phyloP scores from a whole-genome alignment of 2,329 filamentous ascomycete species.

The Apiospora malaysiana region DNA sequence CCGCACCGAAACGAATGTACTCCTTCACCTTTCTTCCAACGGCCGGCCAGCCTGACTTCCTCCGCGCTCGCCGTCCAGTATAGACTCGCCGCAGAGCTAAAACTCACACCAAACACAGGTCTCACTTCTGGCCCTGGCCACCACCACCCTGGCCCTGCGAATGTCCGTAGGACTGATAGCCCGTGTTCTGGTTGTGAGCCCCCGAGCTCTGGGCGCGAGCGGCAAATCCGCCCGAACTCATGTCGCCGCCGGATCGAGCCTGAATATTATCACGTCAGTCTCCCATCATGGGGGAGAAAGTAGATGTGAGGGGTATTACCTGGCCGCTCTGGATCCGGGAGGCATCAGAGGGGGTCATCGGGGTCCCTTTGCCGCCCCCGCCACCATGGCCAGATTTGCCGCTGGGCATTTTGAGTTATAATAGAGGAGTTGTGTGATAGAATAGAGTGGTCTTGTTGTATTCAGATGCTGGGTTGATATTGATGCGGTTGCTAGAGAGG shows the following conservation, averaged over 20 bases:
- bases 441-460: neutral
- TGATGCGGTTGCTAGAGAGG: neutral
- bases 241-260: neutral
- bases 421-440: constrained; percentile 27
- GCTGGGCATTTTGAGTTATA: neutral
- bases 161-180: constrained; percentile 1
- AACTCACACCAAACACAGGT: rapidly evolving
- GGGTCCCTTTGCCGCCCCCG: neutral
- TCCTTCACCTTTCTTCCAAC: neutral
- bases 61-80: neutral
- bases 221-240: neutral
- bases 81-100: neutral
- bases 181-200: neutral
- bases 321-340: neutral
- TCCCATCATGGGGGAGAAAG: no score
- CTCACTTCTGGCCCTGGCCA: neutral
- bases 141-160: neutral
- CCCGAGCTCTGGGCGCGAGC: neutral
- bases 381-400: neutral
- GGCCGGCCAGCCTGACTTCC: neutral
- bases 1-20: neutral
- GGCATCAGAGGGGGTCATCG: constrained; percentile 1
- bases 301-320: neutral
- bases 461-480: neutral
- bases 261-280: neutral